phyloP scores from a whole-genome alignment of 306 rosid species.

The Glycine soja region DNA sequence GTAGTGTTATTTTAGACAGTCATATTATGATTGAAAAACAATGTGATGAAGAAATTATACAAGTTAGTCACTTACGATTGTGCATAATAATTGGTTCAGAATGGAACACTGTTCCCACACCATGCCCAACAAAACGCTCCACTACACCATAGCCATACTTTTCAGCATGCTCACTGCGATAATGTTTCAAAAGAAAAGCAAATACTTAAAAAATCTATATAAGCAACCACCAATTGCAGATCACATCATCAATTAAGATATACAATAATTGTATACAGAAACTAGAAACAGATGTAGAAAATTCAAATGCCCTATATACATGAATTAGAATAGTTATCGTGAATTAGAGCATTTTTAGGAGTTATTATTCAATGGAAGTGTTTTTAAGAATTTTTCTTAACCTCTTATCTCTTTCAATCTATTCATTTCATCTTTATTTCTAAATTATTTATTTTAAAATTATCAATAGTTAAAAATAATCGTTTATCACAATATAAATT shows the following conservation, averaged over 20 bases:
- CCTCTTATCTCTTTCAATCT: neutral
- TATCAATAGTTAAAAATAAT: no score
- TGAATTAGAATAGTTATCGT: no score
- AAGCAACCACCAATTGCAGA: neutral
- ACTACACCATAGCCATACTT: conserved; percentile 83
- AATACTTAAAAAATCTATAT: conserved; percentile 26
- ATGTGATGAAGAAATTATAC: conserved; percentile 19
- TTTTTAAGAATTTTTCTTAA: no score
- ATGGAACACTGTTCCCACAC: conserved; percentile 94
- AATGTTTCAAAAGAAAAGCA: conserved; percentile 45
- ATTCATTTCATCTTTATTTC: no score
- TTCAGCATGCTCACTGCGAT: conserved; percentile 86
- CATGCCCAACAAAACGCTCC: conserved; percentile 99
- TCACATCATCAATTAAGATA: conserved; percentile 27
- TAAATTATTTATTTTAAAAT: no score
- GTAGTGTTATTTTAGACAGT: conserved; percentile 17
- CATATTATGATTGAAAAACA: conserved; percentile 26
- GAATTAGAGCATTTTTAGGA: no score
- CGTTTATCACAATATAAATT: neutral
- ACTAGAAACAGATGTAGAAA: neutral
- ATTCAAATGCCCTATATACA: no score
- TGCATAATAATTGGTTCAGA: conserved; percentile 84
- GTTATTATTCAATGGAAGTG: no score
- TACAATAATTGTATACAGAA: neutral
- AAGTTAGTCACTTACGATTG: conserved; percentile 65